Conservation (phyloP, 2,329 filamentous ascomycete species). For the Sphaerostilbella broomeana region DNA sequence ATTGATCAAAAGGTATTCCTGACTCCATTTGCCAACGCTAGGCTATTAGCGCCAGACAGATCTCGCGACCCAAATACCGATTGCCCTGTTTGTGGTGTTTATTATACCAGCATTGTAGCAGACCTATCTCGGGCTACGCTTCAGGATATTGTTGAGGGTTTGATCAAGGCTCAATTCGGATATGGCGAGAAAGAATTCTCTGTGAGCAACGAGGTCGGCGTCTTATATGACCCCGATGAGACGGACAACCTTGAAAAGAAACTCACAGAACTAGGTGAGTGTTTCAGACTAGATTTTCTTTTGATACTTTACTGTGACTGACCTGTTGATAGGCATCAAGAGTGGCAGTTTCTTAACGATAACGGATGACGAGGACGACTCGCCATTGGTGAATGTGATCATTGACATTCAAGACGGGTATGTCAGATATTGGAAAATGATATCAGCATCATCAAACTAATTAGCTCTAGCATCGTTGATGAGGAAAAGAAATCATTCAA, state of each 20-base stretch:
- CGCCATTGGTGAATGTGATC: slow-evolving; percentile 72
- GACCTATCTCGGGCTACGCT: slow-evolving; percentile 69
- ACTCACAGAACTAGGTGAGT: slow-evolving; percentile 64
- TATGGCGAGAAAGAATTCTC: slow-evolving; percentile 75
- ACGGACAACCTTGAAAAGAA: slow-evolving; percentile 80
- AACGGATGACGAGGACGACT: slow-evolving; percentile 72
- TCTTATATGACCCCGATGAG: slow-evolving; percentile 87
- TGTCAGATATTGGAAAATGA: slow-evolving; percentile 20
- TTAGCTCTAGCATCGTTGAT: slow-evolving; percentile 32
- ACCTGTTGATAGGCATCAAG: slow-evolving; percentile 50
- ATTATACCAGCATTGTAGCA: slow-evolving; percentile 58
- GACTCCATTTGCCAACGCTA: slow-evolving; percentile 55
- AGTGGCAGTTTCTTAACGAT: slow-evolving; percentile 73
- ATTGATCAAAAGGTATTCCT: slow-evolving; percentile 59
- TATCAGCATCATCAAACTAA: slow-evolving; percentile 20
- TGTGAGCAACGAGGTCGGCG: slow-evolving; percentile 63
- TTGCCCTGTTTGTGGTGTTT: slow-evolving; percentile 77
- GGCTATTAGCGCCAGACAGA: slow-evolving; percentile 52
- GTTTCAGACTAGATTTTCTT: neutral
- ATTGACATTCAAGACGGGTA: slow-evolving; percentile 61
- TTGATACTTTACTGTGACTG: neutral
- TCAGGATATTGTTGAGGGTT: slow-evolving; percentile 67
- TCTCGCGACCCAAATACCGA: slow-evolving; percentile 64
- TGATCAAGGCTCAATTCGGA: slow-evolving; percentile 63
- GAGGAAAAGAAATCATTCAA: slow-evolving; percentile 50